Evolutionary conservation across 495 filamentous ascomycete species (phyloP), one percentile per base, ranked within the genome.

Genomic region (Aspergillus hancockii): DNA sequence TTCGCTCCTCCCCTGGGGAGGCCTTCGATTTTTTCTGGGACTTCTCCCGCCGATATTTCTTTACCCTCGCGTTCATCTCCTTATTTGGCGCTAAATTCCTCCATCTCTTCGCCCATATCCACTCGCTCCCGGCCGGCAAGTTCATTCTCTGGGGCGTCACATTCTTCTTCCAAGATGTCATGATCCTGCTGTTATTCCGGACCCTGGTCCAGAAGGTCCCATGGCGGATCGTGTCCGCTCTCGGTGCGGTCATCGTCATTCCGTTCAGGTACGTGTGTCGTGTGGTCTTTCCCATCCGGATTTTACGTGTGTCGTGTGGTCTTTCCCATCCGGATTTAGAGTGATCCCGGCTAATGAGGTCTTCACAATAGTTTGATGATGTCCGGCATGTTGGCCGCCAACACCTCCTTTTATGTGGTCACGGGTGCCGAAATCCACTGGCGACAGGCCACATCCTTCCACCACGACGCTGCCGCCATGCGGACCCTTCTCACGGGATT

Each of bases 401-500:
- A 74, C 45, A 64, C 64, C 51, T 75, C 70, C 43, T 75, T 76
- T 58, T 76, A 64, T 38, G 55, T 74, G 52, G 63, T 66, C 1
- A 72, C 68, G 43, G 72, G 74, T 8, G 72, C 74, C 16, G 74
- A 76, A 47, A 75, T 76, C 34, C 72, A 76, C 65, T 76, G 74
- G 74, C 65, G 65, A 51, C 72, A 75, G 45, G 72, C 71, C 34
- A 65, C 62, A 22, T 61, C 64, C 31, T 70, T 74, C 59, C 68
- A 72, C 51, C 60, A 61, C 34, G 72, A 76, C 60, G 69, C 74
- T 4, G 72, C 74, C 19, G 70, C 71, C 28, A 66, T 73, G 36
- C 65, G 69, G 28, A 75, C 72, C 12, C 56, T 76, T 2, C 66
- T 76, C 7, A 72, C 74, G 25, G 74, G 74, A n/a, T 49, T 76